These are phyloP conservation scores for Lunularia cruciata DNA, from an alignment of 225 moss, liverwort and hornwort genomes.

Conservation along the genomic window DNA sequence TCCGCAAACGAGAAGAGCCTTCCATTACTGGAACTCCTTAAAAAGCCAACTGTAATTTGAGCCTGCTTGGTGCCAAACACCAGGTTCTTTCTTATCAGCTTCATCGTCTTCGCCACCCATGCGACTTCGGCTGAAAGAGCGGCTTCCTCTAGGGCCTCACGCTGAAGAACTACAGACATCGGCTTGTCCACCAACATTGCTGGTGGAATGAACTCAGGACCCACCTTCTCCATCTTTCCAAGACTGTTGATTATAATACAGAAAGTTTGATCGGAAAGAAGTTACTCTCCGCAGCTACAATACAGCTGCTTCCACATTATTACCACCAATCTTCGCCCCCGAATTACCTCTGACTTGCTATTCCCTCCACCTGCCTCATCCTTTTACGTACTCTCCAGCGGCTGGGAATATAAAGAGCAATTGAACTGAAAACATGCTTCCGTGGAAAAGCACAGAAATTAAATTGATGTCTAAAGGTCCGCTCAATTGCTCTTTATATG, in stretches of 20 bases:
- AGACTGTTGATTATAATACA: neutral
- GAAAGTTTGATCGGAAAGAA: no score
- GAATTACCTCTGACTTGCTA: no score
- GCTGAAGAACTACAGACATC: conserved; percentile 48
- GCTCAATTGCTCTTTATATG: no score
- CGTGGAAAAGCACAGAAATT: no score
- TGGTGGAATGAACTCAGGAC: no score
- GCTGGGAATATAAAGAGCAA: no score
- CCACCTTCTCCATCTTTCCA: conserved; percentile 23
- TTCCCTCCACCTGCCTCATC: neutral
- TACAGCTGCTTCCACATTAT: no score
- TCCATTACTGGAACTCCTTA: conserved; percentile 57
- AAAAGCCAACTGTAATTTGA: conserved; percentile 55
- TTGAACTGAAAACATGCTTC: no score
- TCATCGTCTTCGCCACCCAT: conserved; percentile 64
- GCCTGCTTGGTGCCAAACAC: conserved; percentile 61
- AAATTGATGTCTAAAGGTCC: no score
- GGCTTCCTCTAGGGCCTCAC: conserved; percentile 47
- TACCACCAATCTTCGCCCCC: neutral
- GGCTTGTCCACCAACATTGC: conserved; percentile 47
- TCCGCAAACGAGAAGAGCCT: conserved; percentile 62
- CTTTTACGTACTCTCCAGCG: neutral
- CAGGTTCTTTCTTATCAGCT: conserved; percentile 55
- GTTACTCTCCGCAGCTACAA: no score
- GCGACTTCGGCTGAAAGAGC: conserved; percentile 54